phyloP scores from a whole-genome alignment of 495 filamentous ascomycete genomes.

The Penicillium cosmopolitanum region DNA sequence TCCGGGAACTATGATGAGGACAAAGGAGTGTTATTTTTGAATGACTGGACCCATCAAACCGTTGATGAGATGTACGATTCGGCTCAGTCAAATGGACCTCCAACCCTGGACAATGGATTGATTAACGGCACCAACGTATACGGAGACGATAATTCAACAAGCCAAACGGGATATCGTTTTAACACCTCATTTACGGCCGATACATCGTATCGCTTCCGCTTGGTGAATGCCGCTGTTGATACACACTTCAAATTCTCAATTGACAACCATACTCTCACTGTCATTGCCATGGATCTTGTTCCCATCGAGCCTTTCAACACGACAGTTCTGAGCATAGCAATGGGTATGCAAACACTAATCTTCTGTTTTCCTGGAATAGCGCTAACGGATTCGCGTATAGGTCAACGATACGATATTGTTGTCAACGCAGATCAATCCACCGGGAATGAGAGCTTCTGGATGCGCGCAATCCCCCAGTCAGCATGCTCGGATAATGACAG shows the following conservation, averaged over 20 bases:
- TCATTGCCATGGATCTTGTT: constrained; percentile 53
- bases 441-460: constrained; percentile 62
- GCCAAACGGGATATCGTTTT: constrained; percentile 43
- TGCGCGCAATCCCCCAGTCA: constrained; percentile 60
- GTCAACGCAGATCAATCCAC: constrained; percentile 59
- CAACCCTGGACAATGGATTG: constrained; percentile 45
- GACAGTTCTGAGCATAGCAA: constrained; percentile 54
- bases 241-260: constrained; percentile 53
- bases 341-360: constrained; percentile 42
- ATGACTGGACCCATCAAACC: constrained; percentile 57
- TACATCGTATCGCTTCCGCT: constrained; percentile 50
- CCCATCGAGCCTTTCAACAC: constrained; percentile 52
- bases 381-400: constrained; percentile 32
- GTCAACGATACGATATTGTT: constrained; percentile 71
- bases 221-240: constrained; percentile 52
- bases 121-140: constrained; percentile 59
- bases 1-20: constrained; percentile 68
- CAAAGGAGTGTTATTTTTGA: constrained; percentile 58
- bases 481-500: constrained; percentile 48
- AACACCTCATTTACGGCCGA: constrained; percentile 43
- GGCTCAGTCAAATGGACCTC: constrained; percentile 22
- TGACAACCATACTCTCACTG: constrained; percentile 50
- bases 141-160: constrained; percentile 23
- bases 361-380: too few species aligned
- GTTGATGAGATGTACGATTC: constrained; percentile 24